These are phyloP conservation scores for Pseudoscleropodium purum DNA, from an alignment of 225 moss, liverwort and hornwort species.

Conservation along the genomic window DNA sequence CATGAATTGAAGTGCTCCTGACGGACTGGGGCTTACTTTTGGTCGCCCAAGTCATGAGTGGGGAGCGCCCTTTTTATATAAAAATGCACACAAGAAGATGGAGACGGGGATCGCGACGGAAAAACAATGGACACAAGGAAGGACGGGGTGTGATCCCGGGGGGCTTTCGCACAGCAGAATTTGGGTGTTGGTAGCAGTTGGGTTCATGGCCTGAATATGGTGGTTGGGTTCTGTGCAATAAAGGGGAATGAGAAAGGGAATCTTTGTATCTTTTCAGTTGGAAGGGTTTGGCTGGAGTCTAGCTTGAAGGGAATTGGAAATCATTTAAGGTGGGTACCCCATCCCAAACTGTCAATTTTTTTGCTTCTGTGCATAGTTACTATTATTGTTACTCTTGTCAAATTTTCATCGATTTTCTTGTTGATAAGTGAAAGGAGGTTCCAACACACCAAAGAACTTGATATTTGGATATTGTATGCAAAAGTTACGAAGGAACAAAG, in stretches of 20 bases:
- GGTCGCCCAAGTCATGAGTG: not conserved
- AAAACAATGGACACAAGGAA: too few species aligned
- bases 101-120: not conserved
- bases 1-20: not conserved
- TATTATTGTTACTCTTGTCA: too few species aligned
- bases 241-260: not conserved
- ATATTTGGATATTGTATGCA: too few species aligned
- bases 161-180: not conserved
- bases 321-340: not conserved
- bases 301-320: not conserved
- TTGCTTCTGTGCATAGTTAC: too few species aligned
- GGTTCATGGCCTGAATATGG: too few species aligned
- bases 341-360: too few species aligned
- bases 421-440: too few species aligned
- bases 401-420: too few species aligned
- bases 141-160: too few species aligned
- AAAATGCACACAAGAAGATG: not conserved
- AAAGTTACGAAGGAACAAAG: too few species aligned
- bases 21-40: not conserved
- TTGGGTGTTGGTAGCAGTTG: not conserved
- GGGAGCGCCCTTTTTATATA: not conserved
- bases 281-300: not conserved
- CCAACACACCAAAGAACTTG: too few species aligned
- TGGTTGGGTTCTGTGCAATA: not conserved
- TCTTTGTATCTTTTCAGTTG: not conserved